Evolutionary conservation across 495 filamentous ascomycete genomes (phyloP), one percentile per base, ranked within the genome.

Genomic region (Physcia stellaris): DNA sequence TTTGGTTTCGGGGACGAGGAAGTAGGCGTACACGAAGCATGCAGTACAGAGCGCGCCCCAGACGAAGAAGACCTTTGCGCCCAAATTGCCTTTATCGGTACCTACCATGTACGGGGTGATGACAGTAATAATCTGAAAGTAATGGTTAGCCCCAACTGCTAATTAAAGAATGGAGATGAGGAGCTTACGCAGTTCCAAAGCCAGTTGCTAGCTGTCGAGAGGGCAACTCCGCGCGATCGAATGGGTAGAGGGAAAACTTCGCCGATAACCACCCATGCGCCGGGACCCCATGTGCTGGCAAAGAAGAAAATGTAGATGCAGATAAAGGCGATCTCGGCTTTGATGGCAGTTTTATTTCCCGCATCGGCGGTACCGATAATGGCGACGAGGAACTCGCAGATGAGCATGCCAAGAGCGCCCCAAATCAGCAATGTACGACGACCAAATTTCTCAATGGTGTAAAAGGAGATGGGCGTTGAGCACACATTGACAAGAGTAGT

Each of bases 191-290:
- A 67, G 66, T 88, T 86, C 80, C 80, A 86, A 47, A 87, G 73
- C 83, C 83, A 90, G 68, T 90, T 90, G 52, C 76, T 83, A 41
- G 83, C 76, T 33, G 83, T 87, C 17, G 80, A 83, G 33, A 90
- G 67, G 38, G 68, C 80, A 37, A 88, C 81, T 56, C 83, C 82
- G 35, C 79, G 77, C 15, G 82, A 78, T 48, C 83, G 79, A 60
- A 87, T 86, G 33, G 77, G 79, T 26, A 90, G 73, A 19, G 82
- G 83, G 73, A 76, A 90, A 63, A 86, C 81, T 63, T 90, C 83
- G 44, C 83, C 83, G 44, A 87, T 83, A 46, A 88, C 70, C 41
- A 90, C 79, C 83, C 83, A 87, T 28, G 77, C 80, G 36, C 62
- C 60, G 6, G 70, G 71, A 31, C 81, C 81, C 81, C 81, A 86